phyloP scores from a whole-genome alignment of 2,329 filamentous ascomycete genomes.

The Macroventuria anomochaeta region DNA sequence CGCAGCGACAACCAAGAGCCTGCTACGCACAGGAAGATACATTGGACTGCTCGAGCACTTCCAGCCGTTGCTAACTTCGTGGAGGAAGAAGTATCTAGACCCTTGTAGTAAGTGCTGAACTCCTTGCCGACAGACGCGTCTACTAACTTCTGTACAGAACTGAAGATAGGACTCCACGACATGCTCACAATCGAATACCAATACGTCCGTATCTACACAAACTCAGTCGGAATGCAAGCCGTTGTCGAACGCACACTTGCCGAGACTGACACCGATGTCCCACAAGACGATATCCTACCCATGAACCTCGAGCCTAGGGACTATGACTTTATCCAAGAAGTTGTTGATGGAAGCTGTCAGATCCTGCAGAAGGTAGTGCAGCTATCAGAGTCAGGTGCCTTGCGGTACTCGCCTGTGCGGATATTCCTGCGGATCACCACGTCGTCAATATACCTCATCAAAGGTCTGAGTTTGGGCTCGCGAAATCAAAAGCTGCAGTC shows the following conservation, averaged over 20 bases:
- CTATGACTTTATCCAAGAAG: slow-evolving; percentile 63
- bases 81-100: slow-evolving; percentile 51
- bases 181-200: slow-evolving; percentile 62
- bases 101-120: slow-evolving; percentile 40
- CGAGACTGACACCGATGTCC: slow-evolving; percentile 45
- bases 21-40: slow-evolving; percentile 58
- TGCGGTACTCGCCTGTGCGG: slow-evolving; percentile 61
- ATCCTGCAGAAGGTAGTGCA: slow-evolving; percentile 59
- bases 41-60: slow-evolving; percentile 58
- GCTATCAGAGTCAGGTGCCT: slow-evolving; percentile 53
- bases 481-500: slow-evolving; percentile 58
- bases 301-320: slow-evolving; percentile 58
- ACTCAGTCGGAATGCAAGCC: slow-evolving; percentile 62
- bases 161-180: slow-evolving; percentile 52
- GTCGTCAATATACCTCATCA: slow-evolving; percentile 62
- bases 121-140: fast-evolving
- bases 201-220: slow-evolving; percentile 53
- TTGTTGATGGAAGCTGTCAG: slow-evolving; percentile 61
- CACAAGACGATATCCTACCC: slow-evolving; percentile 49
- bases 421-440: slow-evolving; percentile 62
- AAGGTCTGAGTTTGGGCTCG: slow-evolving; percentile 58
- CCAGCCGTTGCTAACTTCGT: slow-evolving; percentile 49
- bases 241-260: slow-evolving; percentile 62
- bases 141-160: slow-evolving; percentile 25
- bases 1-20: slow-evolving; percentile 48